Evolutionary conservation across 352 stramenopile genomes (phyloP), one percentile per base, ranked within the genome.

Genomic region (Pythium vanterpoolii): DNA sequence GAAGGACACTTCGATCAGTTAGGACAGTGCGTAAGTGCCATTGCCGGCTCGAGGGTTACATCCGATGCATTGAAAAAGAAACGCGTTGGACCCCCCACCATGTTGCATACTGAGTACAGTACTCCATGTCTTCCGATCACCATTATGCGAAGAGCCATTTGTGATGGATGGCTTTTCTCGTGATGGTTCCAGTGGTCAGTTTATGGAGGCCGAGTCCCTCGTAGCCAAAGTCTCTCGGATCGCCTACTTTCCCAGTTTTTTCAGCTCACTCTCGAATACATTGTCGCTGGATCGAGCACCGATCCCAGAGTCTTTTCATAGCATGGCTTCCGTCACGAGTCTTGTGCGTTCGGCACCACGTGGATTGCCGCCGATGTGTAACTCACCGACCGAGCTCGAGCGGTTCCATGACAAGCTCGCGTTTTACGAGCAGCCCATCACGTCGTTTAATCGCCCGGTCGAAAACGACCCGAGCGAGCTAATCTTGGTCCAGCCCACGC

Each of bases 351-450:
- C 47, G 18, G 34, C 40, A 28, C 24, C 56, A 19, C 56, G 28
- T 28, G 19, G 36, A 3, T 18, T 40, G 36, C 34, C 40, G 11
- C 27, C 24, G 21, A 57, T 11, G 5, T 4, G 33, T 19, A 26
- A 19, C 9, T 43, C 44, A 49, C 4, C 19, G 11, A 16, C 24
- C 8, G 53, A 62, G 6, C 55, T 69, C 9, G 9, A 40, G 24
- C 55, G 39, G 8, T 49, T 60, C n/a, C 49, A 50, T 7, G 48
- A 34, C 13, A 63, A 56, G 62, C 40, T 69, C 30, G 54, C 46
- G 16, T 69, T 69, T 49, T 69, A 64, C 34, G 62, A 69, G 33
- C 47, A 56, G 26, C 62, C 62, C 11, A 64, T 69, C 33, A 62
- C 48, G 40, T 26, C 19, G 28, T 69, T 69, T 19, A 39, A 63